Evolutionary conservation across 331 rosid species (phyloP).

Genomic region (Acacia concinna): DNA sequence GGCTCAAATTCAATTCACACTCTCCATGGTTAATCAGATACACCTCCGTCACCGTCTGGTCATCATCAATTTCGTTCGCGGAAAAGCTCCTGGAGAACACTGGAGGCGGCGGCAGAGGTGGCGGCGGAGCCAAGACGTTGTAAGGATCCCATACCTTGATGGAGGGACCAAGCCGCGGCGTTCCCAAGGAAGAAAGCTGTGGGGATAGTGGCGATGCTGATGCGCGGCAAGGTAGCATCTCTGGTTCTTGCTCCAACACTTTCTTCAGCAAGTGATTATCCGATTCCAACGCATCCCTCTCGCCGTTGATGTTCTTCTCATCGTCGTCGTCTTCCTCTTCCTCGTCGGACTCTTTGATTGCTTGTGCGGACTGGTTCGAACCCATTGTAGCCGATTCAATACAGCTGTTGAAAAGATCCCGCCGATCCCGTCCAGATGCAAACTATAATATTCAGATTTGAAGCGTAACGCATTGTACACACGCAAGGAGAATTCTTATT

Average conservation of each 20-base stretch:
- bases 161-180: conserved; percentile 92
- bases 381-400: conserved; percentile 45
- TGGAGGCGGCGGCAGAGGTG: conserved; percentile 32
- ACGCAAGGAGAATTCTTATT: neutral
- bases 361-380: conserved; percentile 56
- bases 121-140: conserved; percentile 82
- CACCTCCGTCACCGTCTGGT: conserved; percentile 68
- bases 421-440: neutral
- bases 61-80: conserved; percentile 48
- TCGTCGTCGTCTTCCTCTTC: conserved; percentile 51
- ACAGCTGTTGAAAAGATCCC: conserved; percentile 8
- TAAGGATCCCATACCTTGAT: conserved; percentile 99
- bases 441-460: neutral
- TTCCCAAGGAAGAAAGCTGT: conserved; percentile 88
- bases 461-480: conserved; percentile 23
- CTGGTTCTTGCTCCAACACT: conserved; percentile 94
- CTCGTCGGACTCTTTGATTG: conserved; percentile 47
- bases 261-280: conserved; percentile 66
- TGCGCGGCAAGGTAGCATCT: conserved; percentile 93
- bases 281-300: conserved; percentile 30
- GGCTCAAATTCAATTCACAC: conserved; percentile 75
- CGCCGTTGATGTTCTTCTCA: conserved; percentile 46
- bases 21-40: conserved; percentile 86
- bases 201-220: conserved; percentile 97
- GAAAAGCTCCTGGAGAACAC: conserved; percentile 72